A percentile compares a stretch with the other conserved stretches of the same genome.
Evolutionary conservation across 306 rosid genomes (phyloP).

Genomic region (Casuarina equisetifolia): DNA sequence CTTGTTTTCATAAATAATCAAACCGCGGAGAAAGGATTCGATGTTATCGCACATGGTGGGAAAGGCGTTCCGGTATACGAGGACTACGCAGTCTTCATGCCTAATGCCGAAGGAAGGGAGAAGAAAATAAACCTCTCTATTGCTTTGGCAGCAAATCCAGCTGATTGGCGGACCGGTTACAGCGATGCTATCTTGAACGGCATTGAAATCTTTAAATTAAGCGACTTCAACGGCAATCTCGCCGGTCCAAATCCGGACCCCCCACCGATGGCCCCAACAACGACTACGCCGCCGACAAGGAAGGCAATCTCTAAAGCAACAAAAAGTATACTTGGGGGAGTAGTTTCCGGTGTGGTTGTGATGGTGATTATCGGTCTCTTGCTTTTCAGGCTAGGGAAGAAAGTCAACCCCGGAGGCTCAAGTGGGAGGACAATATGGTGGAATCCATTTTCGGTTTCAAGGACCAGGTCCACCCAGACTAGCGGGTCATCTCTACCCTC

Average conservation of each 20-base stretch:
- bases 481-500: slow-evolving; percentile 18
- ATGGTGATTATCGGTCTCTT: slow-evolving; percentile 11
- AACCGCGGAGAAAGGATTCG: background rate
- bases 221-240: background rate
- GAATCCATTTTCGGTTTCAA: background rate
- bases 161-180: fast-evolving
- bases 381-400: slow-evolving; percentile 17
- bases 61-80: slow-evolving; percentile 2
- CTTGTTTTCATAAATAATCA: slow-evolving; percentile 5
- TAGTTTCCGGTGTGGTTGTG: background rate
- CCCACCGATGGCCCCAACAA: background rate
- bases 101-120: background rate
- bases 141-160: background rate
- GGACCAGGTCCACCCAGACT: background rate
- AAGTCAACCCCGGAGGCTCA: background rate
- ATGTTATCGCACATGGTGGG: fast-evolving
- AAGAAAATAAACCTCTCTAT: slow-evolving; percentile 13
- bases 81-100: slow-evolving; percentile 19
- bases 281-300: background rate
- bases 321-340: background rate
- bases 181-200: slow-evolving; percentile 39
- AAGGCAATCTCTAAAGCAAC: background rate
- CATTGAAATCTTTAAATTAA: slow-evolving; percentile 36
- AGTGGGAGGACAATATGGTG: background rate
- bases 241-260: background rate